Percentiles rank a stretch among this genome's conserved stretches.
Conservation (phyloP, 805 yeast genomes). For the Zygoascus biomembranicola region DNA sequence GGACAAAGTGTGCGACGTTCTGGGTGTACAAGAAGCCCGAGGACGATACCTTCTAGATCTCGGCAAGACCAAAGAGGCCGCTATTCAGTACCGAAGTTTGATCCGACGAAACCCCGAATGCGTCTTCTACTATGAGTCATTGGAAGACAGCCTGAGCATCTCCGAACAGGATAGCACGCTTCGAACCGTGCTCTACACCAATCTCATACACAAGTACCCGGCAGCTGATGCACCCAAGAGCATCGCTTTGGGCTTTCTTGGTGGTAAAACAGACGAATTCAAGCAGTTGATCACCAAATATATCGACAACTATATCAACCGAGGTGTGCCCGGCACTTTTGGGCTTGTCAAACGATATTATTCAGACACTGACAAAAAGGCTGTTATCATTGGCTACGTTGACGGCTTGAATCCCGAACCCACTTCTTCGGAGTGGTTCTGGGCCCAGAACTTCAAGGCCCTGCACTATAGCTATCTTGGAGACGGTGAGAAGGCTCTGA, state of each 20-base stretch:
- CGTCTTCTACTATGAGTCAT: constrained; percentile 49
- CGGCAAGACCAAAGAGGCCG: constrained; percentile 55
- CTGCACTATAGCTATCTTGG: constrained; percentile 62
- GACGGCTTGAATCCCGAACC: constrained; percentile 29
- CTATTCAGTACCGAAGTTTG: constrained; percentile 55
- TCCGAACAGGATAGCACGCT: constrained; percentile 33
- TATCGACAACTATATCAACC: constrained; percentile 50
- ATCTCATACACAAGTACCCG: constrained; percentile 65
- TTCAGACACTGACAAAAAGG: constrained; percentile 34
- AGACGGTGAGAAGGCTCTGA: constrained; percentile 46
- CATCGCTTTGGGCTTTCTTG: constrained; percentile 51
- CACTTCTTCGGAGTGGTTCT: constrained; percentile 31
- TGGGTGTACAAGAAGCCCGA: constrained; percentile 54
- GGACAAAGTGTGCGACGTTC: constrained; percentile 47
- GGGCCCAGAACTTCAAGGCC: constrained; percentile 73
- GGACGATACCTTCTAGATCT: constrained; percentile 57
- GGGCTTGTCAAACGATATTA: constrained; percentile 78
- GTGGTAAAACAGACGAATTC: constrained; percentile 39
- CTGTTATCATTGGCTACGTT: constrained; percentile 40
- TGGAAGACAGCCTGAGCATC: constrained; percentile 60
- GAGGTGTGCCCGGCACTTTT: constrained; percentile 88
- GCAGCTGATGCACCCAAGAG: constrained; percentile 71
- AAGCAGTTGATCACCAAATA: constrained; percentile 43
- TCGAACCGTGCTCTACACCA: constrained; percentile 55
- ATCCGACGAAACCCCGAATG: constrained; percentile 84